Evolutionary conservation across 768 basidiomycete species (phyloP), one percentile per base, ranked within the genome.

Genomic region (Tephrocybe sp.): DNA sequence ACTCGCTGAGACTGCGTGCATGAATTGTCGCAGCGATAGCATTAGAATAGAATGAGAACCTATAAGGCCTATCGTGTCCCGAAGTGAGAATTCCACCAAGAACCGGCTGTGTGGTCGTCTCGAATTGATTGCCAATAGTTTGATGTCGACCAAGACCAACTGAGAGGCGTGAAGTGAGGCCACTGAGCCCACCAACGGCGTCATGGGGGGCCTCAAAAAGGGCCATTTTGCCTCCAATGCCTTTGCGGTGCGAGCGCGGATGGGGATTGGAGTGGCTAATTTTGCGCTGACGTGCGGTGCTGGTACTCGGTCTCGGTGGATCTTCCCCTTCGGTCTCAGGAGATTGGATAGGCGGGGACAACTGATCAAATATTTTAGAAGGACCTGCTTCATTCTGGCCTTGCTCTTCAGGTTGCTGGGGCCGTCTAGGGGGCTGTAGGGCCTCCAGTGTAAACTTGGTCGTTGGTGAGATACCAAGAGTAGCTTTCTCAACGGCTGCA

Each of bases 21-120:
- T 98, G 96, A 40, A 99, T 98, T 1, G 97, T 98, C 0, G 93
- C 88, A 2, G 87, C 84, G 41, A 97, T 73, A 4, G 87, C 79
- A 60, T 97, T 98, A 15, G 92, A 98, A 70, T 98, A 99, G 72
- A 98, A 99, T 0, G 97, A 98, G 71, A 98, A 99, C 37, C 97
- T 82, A 63, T 98, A 98, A 8, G 95, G 96, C 60, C 93, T 77
- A 60, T 94, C 92, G 55, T 93, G 87, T 0, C 79, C 83, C 3
- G 76, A 73, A 43, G 75, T 69, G 19, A 76, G 66, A 42, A 78
- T 72, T 6, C 71, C 69, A 18, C 46, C 49, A 32, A 36, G 30
- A 4, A 44, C 32, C 1, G 54, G 49, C 7, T 53, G 42, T 11
- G 45, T 21, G n/a, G 28, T 41, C 25, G 31, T 28, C 5, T 57